Evolutionary conservation across 352 stramenopile species (phyloP).

Genomic region (Elongisporangium anandrum): DNA sequence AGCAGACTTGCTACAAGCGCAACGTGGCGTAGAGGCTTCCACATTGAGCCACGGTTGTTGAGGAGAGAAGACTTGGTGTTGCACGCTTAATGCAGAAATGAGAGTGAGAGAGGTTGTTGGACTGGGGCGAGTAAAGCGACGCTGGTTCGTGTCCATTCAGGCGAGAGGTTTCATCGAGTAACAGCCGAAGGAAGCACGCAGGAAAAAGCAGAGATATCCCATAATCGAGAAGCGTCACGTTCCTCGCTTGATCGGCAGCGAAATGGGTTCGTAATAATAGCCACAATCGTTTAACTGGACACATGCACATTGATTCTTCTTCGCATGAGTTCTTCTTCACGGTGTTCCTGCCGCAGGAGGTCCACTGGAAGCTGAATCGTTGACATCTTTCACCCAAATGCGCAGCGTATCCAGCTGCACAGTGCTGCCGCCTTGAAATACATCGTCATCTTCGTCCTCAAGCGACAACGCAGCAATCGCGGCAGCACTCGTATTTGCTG

Average conservation of each 20-base stretch:
- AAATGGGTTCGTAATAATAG: background rate
- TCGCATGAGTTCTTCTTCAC: background rate
- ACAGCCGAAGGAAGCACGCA: background rate
- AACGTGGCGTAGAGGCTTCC: background rate
- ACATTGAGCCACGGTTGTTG: background rate
- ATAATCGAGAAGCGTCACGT: background rate
- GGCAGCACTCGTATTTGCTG: slow-evolving; percentile 9
- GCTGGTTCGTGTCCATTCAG: background rate
- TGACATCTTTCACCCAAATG: slow-evolving; percentile 68
- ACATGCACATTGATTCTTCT: background rate
- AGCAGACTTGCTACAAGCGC: background rate
- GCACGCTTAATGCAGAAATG: background rate
- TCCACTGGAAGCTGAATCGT: background rate
- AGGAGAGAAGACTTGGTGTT: background rate
- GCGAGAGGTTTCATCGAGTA: background rate
- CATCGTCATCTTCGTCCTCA: slow-evolving; percentile 6
- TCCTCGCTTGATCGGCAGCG: background rate
- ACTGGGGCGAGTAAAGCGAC: background rate
- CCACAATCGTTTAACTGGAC: background rate
- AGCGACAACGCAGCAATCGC: slow-evolving; percentile 8
- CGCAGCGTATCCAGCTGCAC: slow-evolving; percentile 56
- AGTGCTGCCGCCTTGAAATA: slow-evolving; percentile 7
- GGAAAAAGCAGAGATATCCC: background rate
- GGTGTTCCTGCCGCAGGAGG: background rate
- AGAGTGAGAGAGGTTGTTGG: background rate